Base-by-base conservation (phyloP, 805 yeast genomes). In the Saccharomycopsis vini region DNA sequence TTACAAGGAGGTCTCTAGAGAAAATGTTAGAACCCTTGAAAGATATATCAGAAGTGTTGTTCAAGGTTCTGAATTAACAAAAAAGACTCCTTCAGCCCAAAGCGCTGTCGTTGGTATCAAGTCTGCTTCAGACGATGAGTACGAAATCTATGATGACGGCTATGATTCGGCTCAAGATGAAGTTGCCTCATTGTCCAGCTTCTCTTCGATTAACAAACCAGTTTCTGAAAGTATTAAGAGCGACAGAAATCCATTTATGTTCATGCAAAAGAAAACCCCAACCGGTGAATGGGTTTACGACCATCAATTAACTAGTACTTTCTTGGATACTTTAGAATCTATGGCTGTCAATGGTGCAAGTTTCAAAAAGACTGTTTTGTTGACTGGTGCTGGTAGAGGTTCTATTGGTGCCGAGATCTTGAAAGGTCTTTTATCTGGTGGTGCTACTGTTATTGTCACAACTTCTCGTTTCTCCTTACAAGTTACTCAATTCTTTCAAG, bases 381-480 rank as follows among this genome's bases (percentile, higher is more conserved):
- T 92, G 53, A 92, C 98, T 39, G 98, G 98, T 73, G 97, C 97
- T 41, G 98, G 98, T 72, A 89, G 86, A 39, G 98, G 97, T 44
- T 92, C 98, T 41, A 92, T 92, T 60, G 98, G 97, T 69, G 96
- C 96, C 50, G 96, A 92, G 66, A 77, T 92, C 54, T 73, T 92
- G 61, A 94, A 86, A 69, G 98, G 98, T 53, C 72, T 92, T 61
- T 72, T 92, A 45, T 79, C 90, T 59, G 98, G 98, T 68, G 99
- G 99, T 72, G 97, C 98, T 39, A 86, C 83, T 64, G 97, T 89
- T 56, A 71, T 92, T 60, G 95, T 90, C 45, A 92, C 99, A 39
- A 92, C 99, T 42, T 88, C 96, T 22, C 77, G 96, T 65, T 92
- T 83, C 75, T 84, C 95, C 51, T 85, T 86, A 71, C 76, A 81